A percentile compares a stretch with the other conserved stretches of the same genome.
These are phyloP conservation scores for Lasiodiplodia hormozganensis DNA, from an alignment of 2,329 filamentous ascomycete species.

Conservation along the genomic window DNA sequence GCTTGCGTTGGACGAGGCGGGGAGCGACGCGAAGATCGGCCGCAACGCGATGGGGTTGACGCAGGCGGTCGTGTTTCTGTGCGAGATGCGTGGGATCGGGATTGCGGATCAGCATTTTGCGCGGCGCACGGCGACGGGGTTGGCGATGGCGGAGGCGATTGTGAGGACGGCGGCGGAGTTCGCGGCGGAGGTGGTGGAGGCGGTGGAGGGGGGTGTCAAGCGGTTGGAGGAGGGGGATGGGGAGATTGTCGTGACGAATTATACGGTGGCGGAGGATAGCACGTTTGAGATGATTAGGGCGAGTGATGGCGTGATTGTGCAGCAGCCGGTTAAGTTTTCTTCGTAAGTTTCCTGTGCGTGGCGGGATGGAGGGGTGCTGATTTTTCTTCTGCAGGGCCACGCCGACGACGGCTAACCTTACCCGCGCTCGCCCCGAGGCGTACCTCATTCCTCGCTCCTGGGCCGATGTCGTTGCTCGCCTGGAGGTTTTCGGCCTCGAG, in stretches of 20 bases:
- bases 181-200: slow-evolving; percentile 37
- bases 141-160: slow-evolving; percentile 44
- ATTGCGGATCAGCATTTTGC: slow-evolving; percentile 45
- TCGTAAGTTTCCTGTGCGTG: not conserved
- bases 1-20: slow-evolving; percentile 42
- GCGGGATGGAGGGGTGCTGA: not conserved
- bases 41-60: slow-evolving; percentile 47
- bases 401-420: slow-evolving; percentile 44
- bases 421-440: slow-evolving; percentile 41
- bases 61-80: slow-evolving; percentile 45
- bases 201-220: slow-evolving; percentile 40
- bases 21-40: slow-evolving; percentile 46
- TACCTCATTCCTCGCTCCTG: slow-evolving; percentile 48
- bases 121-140: slow-evolving; percentile 41
- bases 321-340: slow-evolving; percentile 44
- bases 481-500: slow-evolving; percentile 43
- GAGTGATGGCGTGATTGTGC: slow-evolving; percentile 40
- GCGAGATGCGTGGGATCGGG: slow-evolving; percentile 45
- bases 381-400: slow-evolving; percentile 36
- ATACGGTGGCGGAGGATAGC: slow-evolving; percentile 37
- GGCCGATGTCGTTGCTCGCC: slow-evolving; percentile 43
- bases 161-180: slow-evolving; percentile 44
- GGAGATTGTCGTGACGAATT: slow-evolving; percentile 43
- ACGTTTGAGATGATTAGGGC: slow-evolving; percentile 46
- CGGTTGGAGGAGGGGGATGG: slow-evolving; percentile 38